A percentile compares a stretch with the other conserved stretches of the same genome.
These are phyloP conservation scores for Sporothrix pallida DNA, from an alignment of 2,329 filamentous ascomycete genomes.

Conservation along the genomic window DNA sequence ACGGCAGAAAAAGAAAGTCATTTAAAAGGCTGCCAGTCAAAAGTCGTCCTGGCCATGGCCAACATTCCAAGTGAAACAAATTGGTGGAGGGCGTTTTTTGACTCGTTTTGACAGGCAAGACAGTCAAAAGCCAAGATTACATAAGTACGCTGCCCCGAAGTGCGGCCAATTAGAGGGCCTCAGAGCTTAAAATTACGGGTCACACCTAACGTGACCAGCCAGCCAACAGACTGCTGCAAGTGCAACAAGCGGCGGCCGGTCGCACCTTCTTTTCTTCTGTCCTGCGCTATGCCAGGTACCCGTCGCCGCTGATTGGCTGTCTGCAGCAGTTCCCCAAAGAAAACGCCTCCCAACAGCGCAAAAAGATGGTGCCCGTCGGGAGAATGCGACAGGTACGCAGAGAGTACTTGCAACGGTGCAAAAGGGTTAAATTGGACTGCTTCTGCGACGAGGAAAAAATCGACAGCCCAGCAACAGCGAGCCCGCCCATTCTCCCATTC, in stretches of 20 bases:
- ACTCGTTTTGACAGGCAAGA: neutral
- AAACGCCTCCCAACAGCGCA: neutral
- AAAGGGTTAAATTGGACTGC: conserved; percentile 21
- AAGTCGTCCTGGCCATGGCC: neutral
- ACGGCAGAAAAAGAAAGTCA: neutral
- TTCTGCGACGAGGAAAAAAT: neutral
- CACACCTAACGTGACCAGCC: neutral
- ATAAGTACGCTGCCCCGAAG: neutral
- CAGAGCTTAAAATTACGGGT: conserved; percentile 20
- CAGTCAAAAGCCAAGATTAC: conserved; percentile 14
- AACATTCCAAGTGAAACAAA: neutral
- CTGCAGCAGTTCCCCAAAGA: conserved; percentile 17
- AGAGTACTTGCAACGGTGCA: conserved; percentile 10
- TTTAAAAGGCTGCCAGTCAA: conserved; percentile 15
- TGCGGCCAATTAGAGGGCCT: neutral
- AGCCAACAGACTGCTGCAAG: conserved; percentile 20
- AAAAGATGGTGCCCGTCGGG: conserved; percentile 16
- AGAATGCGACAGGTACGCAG: conserved; percentile 14
- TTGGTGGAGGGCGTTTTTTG: conserved; percentile 3
- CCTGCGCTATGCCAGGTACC: conserved; percentile 29
- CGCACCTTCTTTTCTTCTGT: conserved; percentile 24
- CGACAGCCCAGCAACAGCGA: neutral
- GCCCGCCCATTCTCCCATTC: neutral
- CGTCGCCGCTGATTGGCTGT: conserved; percentile 21
- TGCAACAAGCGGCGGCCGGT: neutral